phyloP scores from a whole-genome alignment of 2,329 filamentous ascomycete species.

The Decorospora gaudefroyi region DNA sequence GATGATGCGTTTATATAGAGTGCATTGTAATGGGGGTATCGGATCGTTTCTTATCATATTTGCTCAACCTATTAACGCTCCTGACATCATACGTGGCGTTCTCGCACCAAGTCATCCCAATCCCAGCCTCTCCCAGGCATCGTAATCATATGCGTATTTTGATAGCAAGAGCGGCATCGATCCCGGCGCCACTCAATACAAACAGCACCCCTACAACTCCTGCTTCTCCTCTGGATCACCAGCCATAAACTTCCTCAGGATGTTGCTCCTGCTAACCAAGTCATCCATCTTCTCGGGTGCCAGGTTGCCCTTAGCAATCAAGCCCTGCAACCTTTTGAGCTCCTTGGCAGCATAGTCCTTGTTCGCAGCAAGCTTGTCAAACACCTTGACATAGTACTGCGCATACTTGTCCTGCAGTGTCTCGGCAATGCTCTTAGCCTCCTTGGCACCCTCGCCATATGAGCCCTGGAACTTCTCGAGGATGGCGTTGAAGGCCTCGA shows the following conservation, averaged over 20 bases:
- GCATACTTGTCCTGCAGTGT: conserved; percentile 78
- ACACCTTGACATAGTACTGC: conserved; percentile 91
- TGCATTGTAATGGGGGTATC: conserved; percentile 10
- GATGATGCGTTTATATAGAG: conserved; percentile 1
- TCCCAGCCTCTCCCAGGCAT: too few relatives aligned
- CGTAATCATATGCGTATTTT: too few relatives aligned
- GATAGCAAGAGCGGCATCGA: neutral
- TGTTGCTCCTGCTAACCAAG: conserved; percentile 82
- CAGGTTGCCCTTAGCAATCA: conserved; percentile 84
- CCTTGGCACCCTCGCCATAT: conserved; percentile 64
- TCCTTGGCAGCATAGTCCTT: conserved; percentile 84
- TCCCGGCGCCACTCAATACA: neutral
- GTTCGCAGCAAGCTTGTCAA: conserved; percentile 80
- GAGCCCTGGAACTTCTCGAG: conserved; percentile 71
- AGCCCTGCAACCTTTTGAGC: conserved; percentile 74
- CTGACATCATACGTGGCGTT: conserved; percentile 21
- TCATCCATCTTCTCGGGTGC: conserved; percentile 87
- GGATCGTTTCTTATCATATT: conserved; percentile 1
- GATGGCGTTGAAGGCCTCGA: conserved; percentile 75
- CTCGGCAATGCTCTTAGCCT: conserved; percentile 73
- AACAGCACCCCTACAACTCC: conserved; percentile 63
- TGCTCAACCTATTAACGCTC: conserved; percentile 17
- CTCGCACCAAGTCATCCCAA: conserved; percentile 2
- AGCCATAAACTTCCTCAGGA: conserved; percentile 75
- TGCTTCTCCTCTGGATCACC: conserved; percentile 65